These are phyloP conservation scores for Bolboschoenus planiculmis DNA, from an alignment of 176 grass and related monocot genomes.

Conservation along the genomic window DNA sequence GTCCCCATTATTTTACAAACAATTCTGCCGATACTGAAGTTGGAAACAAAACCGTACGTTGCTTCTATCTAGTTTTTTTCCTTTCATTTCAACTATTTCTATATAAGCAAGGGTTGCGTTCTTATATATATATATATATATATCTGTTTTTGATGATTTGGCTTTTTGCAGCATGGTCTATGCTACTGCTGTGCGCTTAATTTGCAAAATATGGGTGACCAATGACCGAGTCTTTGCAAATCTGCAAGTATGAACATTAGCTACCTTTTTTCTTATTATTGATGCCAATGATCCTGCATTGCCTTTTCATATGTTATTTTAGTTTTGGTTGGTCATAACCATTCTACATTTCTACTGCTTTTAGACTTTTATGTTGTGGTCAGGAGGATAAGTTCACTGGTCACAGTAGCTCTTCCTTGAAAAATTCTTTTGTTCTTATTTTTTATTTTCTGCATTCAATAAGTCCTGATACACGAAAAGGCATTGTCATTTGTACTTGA, in stretches of 20 bases:
- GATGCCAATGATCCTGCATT: neutral
- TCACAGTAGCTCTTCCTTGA: neutral
- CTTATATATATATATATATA: neutral
- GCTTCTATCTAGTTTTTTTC: neutral
- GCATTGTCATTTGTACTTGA: neutral
- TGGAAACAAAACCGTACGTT: conserved; percentile 56
- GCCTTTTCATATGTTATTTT: conserved; percentile 11
- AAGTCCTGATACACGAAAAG: neutral
- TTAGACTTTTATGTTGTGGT: neutral
- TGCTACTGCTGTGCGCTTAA: conserved; percentile 64
- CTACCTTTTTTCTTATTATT: conserved; percentile 18
- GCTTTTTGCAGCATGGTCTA: conserved; percentile 44
- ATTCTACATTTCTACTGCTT: neutral
- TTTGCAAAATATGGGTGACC: conserved; percentile 78
- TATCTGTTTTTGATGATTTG: conserved; percentile 9
- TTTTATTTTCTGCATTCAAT: conserved; percentile 2
- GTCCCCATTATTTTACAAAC: conserved; percentile 73
- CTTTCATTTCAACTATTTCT: conserved; percentile 5
- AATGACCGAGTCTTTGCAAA: conserved; percentile 78
- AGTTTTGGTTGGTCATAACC: neutral
- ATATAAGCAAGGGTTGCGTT: conserved; percentile 7
- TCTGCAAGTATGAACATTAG: conserved; percentile 70
- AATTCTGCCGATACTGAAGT: conserved; percentile 71
- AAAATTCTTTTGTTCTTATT: neutral
- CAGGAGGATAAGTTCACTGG: neutral